A percentile compares a stretch with the other conserved stretches of the same genome.
These are phyloP conservation scores for Polygonum maritimum DNA, from an alignment of 148 eudicot species.

Conservation along the genomic window DNA sequence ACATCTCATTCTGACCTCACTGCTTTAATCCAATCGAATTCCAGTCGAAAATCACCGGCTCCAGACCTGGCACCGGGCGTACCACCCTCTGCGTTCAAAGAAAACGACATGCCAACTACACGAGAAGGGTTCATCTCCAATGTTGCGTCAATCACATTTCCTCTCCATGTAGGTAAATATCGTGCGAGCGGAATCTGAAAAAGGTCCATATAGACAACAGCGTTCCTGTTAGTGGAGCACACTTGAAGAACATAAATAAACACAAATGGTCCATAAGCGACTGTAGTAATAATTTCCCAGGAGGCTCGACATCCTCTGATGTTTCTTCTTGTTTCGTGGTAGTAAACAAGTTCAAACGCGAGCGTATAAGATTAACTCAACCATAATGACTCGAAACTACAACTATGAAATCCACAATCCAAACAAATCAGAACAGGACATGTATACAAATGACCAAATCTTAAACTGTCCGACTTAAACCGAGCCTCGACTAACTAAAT, in stretches of 20 bases:
- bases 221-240: neutral
- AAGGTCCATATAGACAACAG: neutral
- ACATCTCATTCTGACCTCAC: slow-evolving; percentile 39
- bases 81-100: slow-evolving; percentile 90
- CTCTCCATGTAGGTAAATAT: slow-evolving; percentile 95
- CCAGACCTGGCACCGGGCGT: slow-evolving; percentile 78
- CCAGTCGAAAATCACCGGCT: slow-evolving; percentile 77
- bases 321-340: neutral
- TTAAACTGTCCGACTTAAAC: neutral
- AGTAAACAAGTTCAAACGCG: neutral
- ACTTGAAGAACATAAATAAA: neutral
- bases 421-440: neutral
- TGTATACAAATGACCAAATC: too few species aligned
- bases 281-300: neutral
- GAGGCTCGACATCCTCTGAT: neutral
- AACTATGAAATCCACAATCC: too few species aligned
- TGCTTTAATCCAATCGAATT: slow-evolving; percentile 93
- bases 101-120: slow-evolving; percentile 79
- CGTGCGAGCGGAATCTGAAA: slow-evolving; percentile 79
- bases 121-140: slow-evolving; percentile 95
- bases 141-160: slow-evolving; percentile 73
- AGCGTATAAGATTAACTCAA: neutral
- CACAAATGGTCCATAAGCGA: too few species aligned
- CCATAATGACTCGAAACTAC: neutral
- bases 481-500: neutral